These are phyloP conservation scores for Boletellus emodensis DNA, from an alignment of 768 basidiomycete species.

Conservation along the genomic window DNA sequence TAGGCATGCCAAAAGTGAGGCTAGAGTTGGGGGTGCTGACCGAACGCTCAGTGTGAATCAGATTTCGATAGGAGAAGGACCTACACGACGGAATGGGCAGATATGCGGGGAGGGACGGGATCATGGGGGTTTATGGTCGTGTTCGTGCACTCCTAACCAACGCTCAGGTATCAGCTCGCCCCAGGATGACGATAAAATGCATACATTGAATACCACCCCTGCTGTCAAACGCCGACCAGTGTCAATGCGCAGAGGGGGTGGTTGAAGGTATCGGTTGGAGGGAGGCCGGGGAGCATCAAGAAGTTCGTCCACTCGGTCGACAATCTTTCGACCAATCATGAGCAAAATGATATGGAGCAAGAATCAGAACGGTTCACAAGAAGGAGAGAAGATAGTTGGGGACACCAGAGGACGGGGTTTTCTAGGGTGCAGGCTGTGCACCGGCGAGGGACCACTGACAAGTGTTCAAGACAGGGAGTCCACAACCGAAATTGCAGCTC, in stretches of 20 bases:
- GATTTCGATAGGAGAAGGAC: constrained; percentile 12
- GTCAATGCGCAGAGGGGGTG: constrained; percentile 15
- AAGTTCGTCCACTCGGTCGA: constrained; percentile 25
- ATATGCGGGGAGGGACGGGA: constrained; percentile 1
- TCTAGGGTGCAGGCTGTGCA: constrained; percentile 2
- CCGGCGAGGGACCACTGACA: background rate
- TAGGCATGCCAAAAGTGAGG: constrained; percentile 17
- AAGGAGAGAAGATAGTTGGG: constrained; percentile 21
- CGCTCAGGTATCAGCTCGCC: background rate
- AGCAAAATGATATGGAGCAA: constrained; percentile 11
- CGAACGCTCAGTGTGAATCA: constrained; percentile 15
- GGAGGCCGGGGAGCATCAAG: constrained; percentile 7
- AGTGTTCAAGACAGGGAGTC: background rate
- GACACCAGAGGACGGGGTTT: constrained; percentile 4
- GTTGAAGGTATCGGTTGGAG: constrained; percentile 6
- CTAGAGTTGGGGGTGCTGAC: constrained; percentile 21
- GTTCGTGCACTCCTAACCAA: constrained; percentile 24
- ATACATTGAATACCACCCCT: constrained; percentile 11
- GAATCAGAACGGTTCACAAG: constrained; percentile 5
- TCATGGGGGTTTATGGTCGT: constrained; percentile 3
- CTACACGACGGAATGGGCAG: constrained; percentile 12
- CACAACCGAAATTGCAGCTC: background rate
- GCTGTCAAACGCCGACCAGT: constrained; percentile 2
- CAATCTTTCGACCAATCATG: constrained; percentile 28
- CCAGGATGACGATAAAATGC: background rate